Evolutionary conservation across 176 grass and related monocot species (phyloP), one percentile per base, ranked within the genome.

Genomic region (Ananas comosus): DNA sequence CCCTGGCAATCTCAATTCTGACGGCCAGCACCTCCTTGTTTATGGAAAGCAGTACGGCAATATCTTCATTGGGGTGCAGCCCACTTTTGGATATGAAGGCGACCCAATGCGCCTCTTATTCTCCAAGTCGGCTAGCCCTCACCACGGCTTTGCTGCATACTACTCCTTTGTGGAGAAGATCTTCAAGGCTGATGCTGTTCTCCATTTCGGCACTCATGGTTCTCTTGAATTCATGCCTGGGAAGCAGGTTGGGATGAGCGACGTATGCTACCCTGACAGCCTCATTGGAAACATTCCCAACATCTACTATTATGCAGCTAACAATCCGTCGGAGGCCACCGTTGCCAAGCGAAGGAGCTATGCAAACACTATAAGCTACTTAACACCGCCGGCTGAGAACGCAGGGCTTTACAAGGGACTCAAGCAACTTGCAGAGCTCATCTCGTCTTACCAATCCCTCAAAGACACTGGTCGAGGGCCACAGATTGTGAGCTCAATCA

Each of bases 251-350:
- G 92, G 89, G 9, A 99, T 99, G 94, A 99, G 94, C 50, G 94
- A 99, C 64, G 76, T 82, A 9, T 99, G 94, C 89, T 99, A 72
- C 42, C 94, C 94, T 12, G 90, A 99, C 80, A 99, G 94, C 70
- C 88, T 99, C 73, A 99, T 93, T 24, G 94, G 94, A 13, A 99
- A 99, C 82, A 86, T 99, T 57, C 94, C 94, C 64, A 99, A 99
- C 68, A 93, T 99, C 70, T 99, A 99, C 66, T 99, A 99, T 68
- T 99, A 99, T 67, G 94, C 94, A 3, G 94, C 94, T n/a, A 99
- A 99, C 87, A 99, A 99, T 73, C 94, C 94, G 10, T 99, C 94
- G 10, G 94, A 99, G 72, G 94, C 94, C 1, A 99, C 94, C 1
- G 79, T 99, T 3, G 94, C 94, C 53, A 99, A 99, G 75, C 90